These are phyloP conservation scores for Gomphus bonarii DNA, from an alignment of 1,284 basidiomycete genomes.

Conservation along the genomic window DNA sequence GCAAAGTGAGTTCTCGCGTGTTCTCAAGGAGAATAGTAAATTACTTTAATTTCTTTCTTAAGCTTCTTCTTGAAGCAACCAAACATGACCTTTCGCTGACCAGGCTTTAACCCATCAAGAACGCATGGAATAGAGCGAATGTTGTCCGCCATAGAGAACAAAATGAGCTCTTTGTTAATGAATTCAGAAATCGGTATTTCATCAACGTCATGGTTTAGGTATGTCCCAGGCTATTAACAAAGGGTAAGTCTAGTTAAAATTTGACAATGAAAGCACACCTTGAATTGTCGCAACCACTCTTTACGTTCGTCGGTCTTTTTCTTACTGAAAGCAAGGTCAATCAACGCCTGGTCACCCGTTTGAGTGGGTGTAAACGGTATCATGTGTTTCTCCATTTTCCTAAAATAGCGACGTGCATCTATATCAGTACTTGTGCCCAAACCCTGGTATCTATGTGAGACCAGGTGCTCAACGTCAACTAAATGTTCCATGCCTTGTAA, in stretches of 20 bases:
- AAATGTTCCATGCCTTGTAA: constrained; percentile 66
- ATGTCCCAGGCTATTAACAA: constrained; percentile 78
- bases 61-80: constrained; percentile 93
- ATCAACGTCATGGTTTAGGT: constrained; percentile 81
- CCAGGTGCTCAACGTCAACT: not conserved
- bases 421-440: constrained; percentile 85
- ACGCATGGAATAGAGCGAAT: constrained; percentile 92
- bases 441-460: constrained; percentile 48
- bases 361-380: constrained; percentile 82
- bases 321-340: constrained; percentile 99
- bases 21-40: constrained; percentile 4
- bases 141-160: constrained; percentile 99
- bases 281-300: constrained; percentile 95
- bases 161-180: constrained; percentile 96
- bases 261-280: constrained; percentile 31
- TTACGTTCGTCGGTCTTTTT: constrained; percentile 99
- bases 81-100: constrained; percentile 96
- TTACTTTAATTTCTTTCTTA: constrained; percentile 84
- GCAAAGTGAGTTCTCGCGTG: not conserved
- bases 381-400: constrained; percentile 88
- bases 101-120: constrained; percentile 96
- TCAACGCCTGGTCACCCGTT: constrained; percentile 79
- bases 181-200: constrained; percentile 90
- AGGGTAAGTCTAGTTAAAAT: constrained; percentile 6
- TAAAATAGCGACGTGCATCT: constrained; percentile 92